Base-by-base conservation (phyloP, 257 asterid genomes). In the Nicotiana sylvestris region DNA sequence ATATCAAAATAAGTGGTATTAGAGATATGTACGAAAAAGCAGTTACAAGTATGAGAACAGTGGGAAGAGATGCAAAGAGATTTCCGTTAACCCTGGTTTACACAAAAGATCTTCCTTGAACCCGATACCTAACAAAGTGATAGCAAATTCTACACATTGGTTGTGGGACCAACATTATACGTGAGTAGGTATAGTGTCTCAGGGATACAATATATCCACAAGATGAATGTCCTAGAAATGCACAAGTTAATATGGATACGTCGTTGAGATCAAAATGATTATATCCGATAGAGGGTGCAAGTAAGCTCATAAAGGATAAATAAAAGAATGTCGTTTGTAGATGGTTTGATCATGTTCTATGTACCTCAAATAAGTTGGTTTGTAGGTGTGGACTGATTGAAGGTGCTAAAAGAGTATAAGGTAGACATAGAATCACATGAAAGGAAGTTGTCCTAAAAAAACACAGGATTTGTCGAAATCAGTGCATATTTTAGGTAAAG, bases 301-400 rank as follows among this genome's bases (percentile, higher is more conserved):
- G 39, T 65, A 29, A 27, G 39, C n/a, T 46, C 39, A 25, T 46
- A 21, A 21, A 21, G 21, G 60, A 46, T 13, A 25, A 72, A 46
- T 12, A 10, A 46, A 69, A 35, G 49, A 46, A 72, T 46, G 13
- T 46, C 21, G 27, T 9, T 7, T 25, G 39, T 3, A 72, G 79
- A 72, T 72, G 79, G 79, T 72, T 72, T 72, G 78, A 70, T 33
- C 78, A 43, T 70, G 21, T 70, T 70, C 57, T 13, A 13, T 13
- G 17, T 3, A 53, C 57, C 57, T 53, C 57, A 12, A 53, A 53
- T 53, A 57, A 70, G 43, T 37, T 39, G 21, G 60, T 70, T 43
- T 70, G 58, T 70, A 66, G 74, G 43, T 66, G 74, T 66, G 27
- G 27, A 16, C 13, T 72, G 58, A 74, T 25, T 32, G 25, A 66